These are phyloP conservation scores for Trichoderma guizhouense DNA, from an alignment of 2,329 filamentous ascomycete genomes.

Conservation along the genomic window DNA sequence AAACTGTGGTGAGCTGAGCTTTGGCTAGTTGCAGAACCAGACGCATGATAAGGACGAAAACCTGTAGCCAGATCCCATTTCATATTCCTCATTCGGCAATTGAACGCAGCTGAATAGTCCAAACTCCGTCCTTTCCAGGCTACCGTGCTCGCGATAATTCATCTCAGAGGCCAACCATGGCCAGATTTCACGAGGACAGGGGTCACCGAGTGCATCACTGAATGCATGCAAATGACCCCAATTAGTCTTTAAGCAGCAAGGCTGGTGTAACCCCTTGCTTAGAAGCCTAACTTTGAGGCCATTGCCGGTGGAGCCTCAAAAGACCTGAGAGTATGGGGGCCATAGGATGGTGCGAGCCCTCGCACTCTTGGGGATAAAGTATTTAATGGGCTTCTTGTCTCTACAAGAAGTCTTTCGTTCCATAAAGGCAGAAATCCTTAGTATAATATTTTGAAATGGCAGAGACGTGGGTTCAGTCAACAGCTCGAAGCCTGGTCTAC, in stretches of 20 bases:
- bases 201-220: neutral
- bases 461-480: slow-evolving; percentile 19
- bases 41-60: neutral
- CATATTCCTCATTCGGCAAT: neutral
- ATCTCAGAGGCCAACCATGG: neutral
- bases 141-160: neutral
- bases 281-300: neutral
- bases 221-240: neutral
- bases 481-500: slow-evolving; percentile 12
- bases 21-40: neutral
- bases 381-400: neutral
- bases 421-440: neutral
- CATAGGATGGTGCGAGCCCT: neutral
- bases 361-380: neutral
- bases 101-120: neutral
- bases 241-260: neutral
- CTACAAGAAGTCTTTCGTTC: neutral
- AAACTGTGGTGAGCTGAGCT: neutral
- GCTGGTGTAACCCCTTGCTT: neutral
- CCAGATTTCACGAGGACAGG: neutral
- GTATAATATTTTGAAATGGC: neutral
- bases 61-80: neutral
- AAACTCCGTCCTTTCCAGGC: neutral
- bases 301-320: neutral
- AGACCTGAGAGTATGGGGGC: neutral